Base-by-base conservation (phyloP, 2,329 filamentous ascomycete species). In the Fusarium zealandicum region DNA sequence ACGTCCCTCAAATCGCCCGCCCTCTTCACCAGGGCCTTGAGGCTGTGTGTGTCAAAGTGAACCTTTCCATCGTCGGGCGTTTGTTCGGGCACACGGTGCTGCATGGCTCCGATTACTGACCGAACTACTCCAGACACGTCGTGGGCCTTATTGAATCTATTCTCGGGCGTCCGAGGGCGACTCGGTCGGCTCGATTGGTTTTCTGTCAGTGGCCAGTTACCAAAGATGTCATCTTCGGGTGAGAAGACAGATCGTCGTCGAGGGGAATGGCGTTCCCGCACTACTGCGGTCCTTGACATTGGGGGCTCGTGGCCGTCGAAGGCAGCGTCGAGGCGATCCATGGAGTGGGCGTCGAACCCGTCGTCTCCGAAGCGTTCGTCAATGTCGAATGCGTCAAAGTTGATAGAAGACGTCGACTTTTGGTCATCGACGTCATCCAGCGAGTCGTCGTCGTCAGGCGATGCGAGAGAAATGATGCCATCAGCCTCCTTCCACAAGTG, bases 391-490 rank as follows among this genome's bases (percentile, higher is more conserved):
- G 68, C 59, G 36, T 79, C 73, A n/a, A 76, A 72, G 27, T 79
- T 75, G 16, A 74, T 67, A 1, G 75, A 74, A 12, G 72, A 73
- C 6, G 70, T 70, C 3, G 73, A 72, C n/a, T 72, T 71, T 14
- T 73, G 70, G 22, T 75, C 72, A 6, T 73, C 72, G 11, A 74
- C 44, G 32, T 72, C 71, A 11, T 78, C 76, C 6, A 75, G 64
- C 27, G 80, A 78, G 40, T 89, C 85, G 40, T 82, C 80, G 57
- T 89, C 86, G 2, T 89, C 86, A 2, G 86, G 86, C 2, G 86
- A 88, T 38, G 90, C 91, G n/a, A 96, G 77, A 28, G 90, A 89
- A 69, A 96, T 95, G 74, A 96, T 93, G 12, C 90, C 90, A 70
- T 95, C 90, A 1, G 92, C 90, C 70, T 95, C 90, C 65, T 86